Percentiles rank a stretch among this genome's conserved stretches.
Evolutionary conservation across 2,329 filamentous ascomycete species (phyloP).

Genomic region (Periconia sp.): DNA sequence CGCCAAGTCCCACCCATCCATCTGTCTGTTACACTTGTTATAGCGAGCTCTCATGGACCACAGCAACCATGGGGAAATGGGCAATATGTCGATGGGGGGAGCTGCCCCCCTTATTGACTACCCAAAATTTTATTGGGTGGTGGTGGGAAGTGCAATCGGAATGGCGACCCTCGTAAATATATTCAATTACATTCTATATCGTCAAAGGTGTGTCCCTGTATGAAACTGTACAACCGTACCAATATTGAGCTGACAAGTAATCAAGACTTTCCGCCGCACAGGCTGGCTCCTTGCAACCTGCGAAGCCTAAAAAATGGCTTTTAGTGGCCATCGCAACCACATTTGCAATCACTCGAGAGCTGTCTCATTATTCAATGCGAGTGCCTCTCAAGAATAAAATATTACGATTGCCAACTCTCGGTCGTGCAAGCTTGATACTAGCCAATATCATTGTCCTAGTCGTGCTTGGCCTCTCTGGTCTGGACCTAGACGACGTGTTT

Average conservation of each 20-base stretch:
- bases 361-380: constrained; percentile 50
- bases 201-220: constrained; percentile 50
- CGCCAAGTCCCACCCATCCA: background rate
- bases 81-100: constrained; percentile 47
- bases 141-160: constrained; percentile 50
- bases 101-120: constrained; percentile 50
- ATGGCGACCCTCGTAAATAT: constrained; percentile 49
- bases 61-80: constrained; percentile 30
- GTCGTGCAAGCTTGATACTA: constrained; percentile 42
- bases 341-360: constrained; percentile 58
- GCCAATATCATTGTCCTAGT: constrained; percentile 55
- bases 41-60: background rate
- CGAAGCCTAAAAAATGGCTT: constrained; percentile 56
- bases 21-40: background rate
- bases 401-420: constrained; percentile 45
- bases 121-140: constrained; percentile 57
- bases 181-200: constrained; percentile 51
- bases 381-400: constrained; percentile 37
- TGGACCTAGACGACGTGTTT: constrained; percentile 53
- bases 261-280: constrained; percentile 49
- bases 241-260: constrained; percentile 6
- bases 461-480: constrained; percentile 58
- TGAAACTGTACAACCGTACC: background rate
- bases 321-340: constrained; percentile 53
- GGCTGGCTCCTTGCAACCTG: constrained; percentile 46